A percentile compares a stretch with the other conserved stretches of the same genome.
phyloP scores from a whole-genome alignment of 2,329 filamentous ascomycete species.

The Ceratocystis cacaofunesta region DNA sequence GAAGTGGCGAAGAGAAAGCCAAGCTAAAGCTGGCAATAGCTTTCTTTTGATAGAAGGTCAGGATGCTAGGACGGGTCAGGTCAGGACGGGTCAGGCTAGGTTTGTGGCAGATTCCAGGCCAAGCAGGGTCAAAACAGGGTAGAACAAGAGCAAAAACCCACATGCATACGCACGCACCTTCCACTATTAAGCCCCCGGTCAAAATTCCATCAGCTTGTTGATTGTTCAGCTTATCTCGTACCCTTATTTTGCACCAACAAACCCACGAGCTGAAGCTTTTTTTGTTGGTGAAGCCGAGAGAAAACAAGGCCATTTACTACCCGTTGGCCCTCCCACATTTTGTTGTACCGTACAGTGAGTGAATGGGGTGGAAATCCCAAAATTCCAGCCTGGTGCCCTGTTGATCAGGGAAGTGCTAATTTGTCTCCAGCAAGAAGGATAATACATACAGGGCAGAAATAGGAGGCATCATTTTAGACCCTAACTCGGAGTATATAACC shows the following conservation, averaged over 20 bases:
- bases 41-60: not conserved
- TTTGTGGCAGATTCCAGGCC: not conserved
- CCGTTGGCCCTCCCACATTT: no score
- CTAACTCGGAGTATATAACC: not conserved
- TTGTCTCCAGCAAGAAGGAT: not conserved
- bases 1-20: not conserved
- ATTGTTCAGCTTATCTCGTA: not conserved
- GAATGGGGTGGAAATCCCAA: not conserved
- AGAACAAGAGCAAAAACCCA: not conserved
- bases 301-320: no score
- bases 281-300: not conserved
- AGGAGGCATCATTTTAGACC: not conserved
- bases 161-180: not conserved
- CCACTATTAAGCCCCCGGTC: conserved; percentile 3
- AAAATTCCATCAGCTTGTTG: not conserved
- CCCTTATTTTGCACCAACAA: not conserved
- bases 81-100: no score
- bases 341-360: not conserved
- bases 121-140: not conserved
- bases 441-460: not conserved
- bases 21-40: conserved; percentile 5
- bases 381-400: not conserved
- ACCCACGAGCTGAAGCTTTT: not conserved
- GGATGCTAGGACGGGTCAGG: no score
- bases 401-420: not conserved